Conservation (phyloP, 164 flowering plant species). For the Vitis vinifera region ASM3070453v1 NC_081811.1:13950501-13951000, state of each 20-base stretch:
- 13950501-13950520: conserved; percentile 91
- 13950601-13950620: conserved; percentile 33
- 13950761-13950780: conserved; percentile 68
- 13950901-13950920: too few relatives aligned
- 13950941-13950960: too few relatives aligned
- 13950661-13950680: background rate
- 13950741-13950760: conserved; percentile 81
- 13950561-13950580: conserved; percentile 57
- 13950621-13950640: background rate
- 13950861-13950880: too few relatives aligned
- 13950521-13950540: conserved; percentile 63
- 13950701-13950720: conserved; percentile 41
- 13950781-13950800: too few relatives aligned
- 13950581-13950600: conserved; percentile 51
- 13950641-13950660: too few relatives aligned
- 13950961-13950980: too few relatives aligned
- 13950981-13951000: too few relatives aligned
- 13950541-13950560: conserved; percentile 88
- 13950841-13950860: too few relatives aligned
- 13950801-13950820: too few relatives aligned
- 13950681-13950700: conserved; percentile 48
- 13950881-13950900: too few relatives aligned
- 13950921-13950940: too few relatives aligned
- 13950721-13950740: conserved; percentile 50
- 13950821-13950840: too few relatives aligned